Evolutionary conservation across 2,329 filamentous ascomycete species (phyloP).

Genomic region (Calonectria pauciramosa): DNA sequence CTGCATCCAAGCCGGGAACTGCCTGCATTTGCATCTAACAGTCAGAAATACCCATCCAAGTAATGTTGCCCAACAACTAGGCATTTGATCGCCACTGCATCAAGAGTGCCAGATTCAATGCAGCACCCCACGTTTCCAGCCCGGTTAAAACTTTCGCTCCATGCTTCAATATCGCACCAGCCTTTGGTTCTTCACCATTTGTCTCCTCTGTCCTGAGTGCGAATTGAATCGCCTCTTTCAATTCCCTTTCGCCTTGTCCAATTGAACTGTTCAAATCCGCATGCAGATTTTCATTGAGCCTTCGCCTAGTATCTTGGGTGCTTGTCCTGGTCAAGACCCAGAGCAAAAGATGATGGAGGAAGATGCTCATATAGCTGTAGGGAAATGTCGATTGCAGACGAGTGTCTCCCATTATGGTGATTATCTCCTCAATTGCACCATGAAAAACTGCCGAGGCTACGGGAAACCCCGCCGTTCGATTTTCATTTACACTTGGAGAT

Average conservation of each 20-base stretch:
- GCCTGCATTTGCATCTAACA: not conserved
- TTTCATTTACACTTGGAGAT: not conserved
- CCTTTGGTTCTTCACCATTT: not conserved
- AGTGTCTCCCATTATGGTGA: not conserved
- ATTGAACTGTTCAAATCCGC: not conserved
- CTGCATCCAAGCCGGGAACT: not conserved
- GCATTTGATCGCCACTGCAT: constrained; percentile 4
- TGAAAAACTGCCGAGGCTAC: not conserved
- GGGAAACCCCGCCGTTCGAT: not conserved
- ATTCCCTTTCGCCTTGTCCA: not conserved
- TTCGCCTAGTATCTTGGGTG: not conserved
- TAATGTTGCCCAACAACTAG: not conserved
- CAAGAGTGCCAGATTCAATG: constrained; percentile 6
- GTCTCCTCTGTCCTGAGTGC: not conserved
- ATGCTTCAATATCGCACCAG: not conserved
- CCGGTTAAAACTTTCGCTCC: not conserved
- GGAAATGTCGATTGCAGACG: not conserved
- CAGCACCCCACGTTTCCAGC: constrained; percentile 6
- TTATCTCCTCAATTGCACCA: not conserved
- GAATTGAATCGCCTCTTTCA: not conserved
- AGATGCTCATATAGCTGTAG: constrained; percentile 4
- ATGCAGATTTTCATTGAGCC: not conserved
- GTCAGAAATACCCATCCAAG: not conserved
- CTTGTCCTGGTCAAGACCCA: not conserved
- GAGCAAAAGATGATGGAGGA: not conserved